These are phyloP conservation scores for Talinum fruticosum DNA, from an alignment of 148 eudicot genomes.

Conservation along the genomic window DNA sequence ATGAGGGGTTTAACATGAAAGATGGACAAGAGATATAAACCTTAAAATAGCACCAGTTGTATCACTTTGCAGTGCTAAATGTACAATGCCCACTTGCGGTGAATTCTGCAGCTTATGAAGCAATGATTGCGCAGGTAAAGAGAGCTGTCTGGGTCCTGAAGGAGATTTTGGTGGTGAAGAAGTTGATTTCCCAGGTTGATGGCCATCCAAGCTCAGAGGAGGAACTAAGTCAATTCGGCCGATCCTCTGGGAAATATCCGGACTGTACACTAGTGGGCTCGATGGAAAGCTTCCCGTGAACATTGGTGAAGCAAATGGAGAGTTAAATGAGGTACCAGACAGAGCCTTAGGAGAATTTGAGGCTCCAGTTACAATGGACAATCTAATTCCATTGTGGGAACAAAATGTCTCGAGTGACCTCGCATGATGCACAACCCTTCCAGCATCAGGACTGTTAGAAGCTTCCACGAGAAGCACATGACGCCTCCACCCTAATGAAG, in stretches of 20 bases:
- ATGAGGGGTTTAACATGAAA: not conserved
- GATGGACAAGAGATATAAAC: constrained; percentile 32
- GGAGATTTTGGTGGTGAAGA: constrained; percentile 68
- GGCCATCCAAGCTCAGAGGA: constrained; percentile 91
- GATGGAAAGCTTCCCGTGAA: constrained; percentile 99
- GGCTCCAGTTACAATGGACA: constrained; percentile 51
- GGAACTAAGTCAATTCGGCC: constrained; percentile 85
- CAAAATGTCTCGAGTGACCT: constrained; percentile 91
- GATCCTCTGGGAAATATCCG: constrained; percentile 55
- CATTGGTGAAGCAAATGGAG: constrained; percentile 84
- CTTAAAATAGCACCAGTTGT: constrained; percentile 85
- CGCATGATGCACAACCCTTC: constrained; percentile 85
- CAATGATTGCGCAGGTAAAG: constrained; percentile 63
- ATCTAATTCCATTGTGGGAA: constrained; percentile 55
- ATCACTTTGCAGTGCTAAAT: constrained; percentile 93
- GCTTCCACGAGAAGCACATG: constrained; percentile 90
- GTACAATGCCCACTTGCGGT: constrained; percentile 90
- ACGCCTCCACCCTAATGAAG: constrained; percentile 92
- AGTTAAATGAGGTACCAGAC: constrained; percentile 54
- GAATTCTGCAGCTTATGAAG: constrained; percentile 72
- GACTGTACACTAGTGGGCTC: constrained; percentile 83
- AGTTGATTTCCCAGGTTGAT: constrained; percentile 54
- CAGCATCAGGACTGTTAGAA: constrained; percentile 86
- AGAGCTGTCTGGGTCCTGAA: constrained; percentile 60
- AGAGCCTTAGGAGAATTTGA: constrained; percentile 47